phyloP scores from a whole-genome alignment of 208 protist genomes.

The Trypanosomatidae sp. region DNA sequence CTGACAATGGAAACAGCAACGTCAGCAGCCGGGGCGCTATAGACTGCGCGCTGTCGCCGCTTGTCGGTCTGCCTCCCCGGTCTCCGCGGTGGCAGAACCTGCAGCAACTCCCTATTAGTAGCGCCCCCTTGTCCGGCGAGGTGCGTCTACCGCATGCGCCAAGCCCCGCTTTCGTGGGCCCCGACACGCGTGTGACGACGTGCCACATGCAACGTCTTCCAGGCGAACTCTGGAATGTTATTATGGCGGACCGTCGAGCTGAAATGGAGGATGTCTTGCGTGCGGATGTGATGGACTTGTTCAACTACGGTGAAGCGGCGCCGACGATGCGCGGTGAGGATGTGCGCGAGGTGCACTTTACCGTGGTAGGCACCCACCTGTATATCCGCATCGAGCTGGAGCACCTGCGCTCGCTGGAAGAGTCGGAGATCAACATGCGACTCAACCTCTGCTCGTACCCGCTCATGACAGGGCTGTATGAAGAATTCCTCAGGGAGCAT shows the following conservation, averaged over 20 bases:
- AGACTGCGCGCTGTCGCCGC: slow-evolving; percentile 5
- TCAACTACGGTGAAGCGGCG: slow-evolving; percentile 36
- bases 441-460: slow-evolving; percentile 37
- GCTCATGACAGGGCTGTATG: slow-evolving; percentile 35
- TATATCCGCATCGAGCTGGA: slow-evolving; percentile 37
- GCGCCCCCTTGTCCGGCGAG: not conserved
- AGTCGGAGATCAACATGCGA: slow-evolving; percentile 40
- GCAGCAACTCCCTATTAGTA: not conserved
- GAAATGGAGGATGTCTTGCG: slow-evolving; percentile 25
- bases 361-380: slow-evolving; percentile 25
- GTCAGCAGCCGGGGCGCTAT: not conserved
- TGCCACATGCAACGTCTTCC: slow-evolving; percentile 35
- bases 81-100: slow-evolving; percentile 14
- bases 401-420: slow-evolving; percentile 29
- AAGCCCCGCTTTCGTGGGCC: slow-evolving; percentile 5
- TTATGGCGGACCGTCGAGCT: slow-evolving; percentile 12
- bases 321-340: slow-evolving; percentile 17
- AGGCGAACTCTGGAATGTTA: slow-evolving; percentile 35
- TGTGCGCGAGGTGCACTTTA: slow-evolving; percentile 28
- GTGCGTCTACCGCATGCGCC: slow-evolving; percentile 4
- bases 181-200: slow-evolving; percentile 19
- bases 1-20: not conserved
- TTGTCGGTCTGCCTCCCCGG: slow-evolving; percentile 18
- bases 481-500: slow-evolving; percentile 33
- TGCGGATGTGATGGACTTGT: slow-evolving; percentile 38